Evolutionary conservation across 139 green algal species (phyloP).

Genomic region (Spirogloea muscicola): DNA sequence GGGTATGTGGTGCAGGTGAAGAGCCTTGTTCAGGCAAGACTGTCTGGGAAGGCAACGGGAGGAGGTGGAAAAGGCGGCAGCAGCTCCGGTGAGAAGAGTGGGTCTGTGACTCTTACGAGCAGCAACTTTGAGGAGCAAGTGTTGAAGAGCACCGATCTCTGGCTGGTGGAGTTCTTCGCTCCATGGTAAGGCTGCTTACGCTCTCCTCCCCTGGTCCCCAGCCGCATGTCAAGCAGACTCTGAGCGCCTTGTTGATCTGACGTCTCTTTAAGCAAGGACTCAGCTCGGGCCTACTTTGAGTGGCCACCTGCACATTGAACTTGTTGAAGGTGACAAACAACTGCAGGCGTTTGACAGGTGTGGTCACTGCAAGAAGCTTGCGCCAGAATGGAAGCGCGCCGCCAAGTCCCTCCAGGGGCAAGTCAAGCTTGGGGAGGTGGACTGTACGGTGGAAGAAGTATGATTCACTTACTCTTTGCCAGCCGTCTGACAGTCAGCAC

Average conservation of each 20-base stretch:
- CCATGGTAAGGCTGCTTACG: constrained; percentile 50
- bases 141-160: constrained; percentile 63
- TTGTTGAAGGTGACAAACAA: no score
- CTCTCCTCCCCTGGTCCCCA: no score
- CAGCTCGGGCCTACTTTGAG: no score
- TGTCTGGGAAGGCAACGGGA: constrained; percentile 23
- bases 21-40: constrained; percentile 15
- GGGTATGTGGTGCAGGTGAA: constrained; percentile 43
- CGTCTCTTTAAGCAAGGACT: no score
- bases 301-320: no score
- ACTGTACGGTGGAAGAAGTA: constrained; percentile 61
- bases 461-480: not conserved
- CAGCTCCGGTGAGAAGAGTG: constrained; percentile 55
- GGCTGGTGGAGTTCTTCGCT: constrained; percentile 74
- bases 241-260: no score
- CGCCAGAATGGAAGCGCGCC: constrained; percentile 68
- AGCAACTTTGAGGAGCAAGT: constrained; percentile 75
- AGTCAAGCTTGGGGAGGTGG: constrained; percentile 77
- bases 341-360: no score
- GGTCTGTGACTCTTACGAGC: constrained; percentile 63
- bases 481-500: no score
- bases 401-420: constrained; percentile 61
- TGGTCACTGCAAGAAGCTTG: constrained; percentile 84
- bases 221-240: no score
- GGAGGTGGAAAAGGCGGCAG: constrained; percentile 30